Conservation (phyloP, 2,329 filamentous ascomycete species). For the Alternaria novae-zelandiae region DNA sequence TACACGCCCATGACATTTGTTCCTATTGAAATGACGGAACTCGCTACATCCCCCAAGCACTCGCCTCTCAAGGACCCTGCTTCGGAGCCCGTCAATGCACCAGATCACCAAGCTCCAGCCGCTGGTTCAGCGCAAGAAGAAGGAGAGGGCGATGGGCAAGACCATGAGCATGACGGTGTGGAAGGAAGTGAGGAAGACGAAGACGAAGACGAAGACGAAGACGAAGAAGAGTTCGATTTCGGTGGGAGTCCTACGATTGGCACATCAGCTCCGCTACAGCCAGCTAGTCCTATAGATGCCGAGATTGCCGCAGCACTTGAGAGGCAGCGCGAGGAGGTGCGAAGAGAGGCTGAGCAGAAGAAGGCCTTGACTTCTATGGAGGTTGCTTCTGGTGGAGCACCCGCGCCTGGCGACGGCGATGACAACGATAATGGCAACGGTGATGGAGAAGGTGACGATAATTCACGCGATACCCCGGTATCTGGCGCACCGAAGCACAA, state of each 20-base stretch:
- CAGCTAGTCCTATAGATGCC: background rate
- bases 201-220: background rate
- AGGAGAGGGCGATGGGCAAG: rapidly evolving
- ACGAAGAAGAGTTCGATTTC: background rate
- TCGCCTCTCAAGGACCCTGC: background rate
- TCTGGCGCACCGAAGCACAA: background rate
- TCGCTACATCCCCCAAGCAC: background rate
- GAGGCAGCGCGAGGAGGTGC: background rate
- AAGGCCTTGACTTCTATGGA: background rate
- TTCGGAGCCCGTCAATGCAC: background rate
- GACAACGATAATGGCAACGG: background rate
- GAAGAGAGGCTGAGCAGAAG: background rate
- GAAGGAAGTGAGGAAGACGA: background rate
- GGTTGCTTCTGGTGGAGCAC: background rate
- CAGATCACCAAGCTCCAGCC: background rate
- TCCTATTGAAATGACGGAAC: background rate
- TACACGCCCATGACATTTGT: background rate
- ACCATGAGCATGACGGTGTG: background rate
- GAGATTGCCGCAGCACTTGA: background rate
- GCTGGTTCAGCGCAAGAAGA: background rate
- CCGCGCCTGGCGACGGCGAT: background rate
- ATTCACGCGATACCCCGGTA: background rate
- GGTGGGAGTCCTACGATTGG: background rate
- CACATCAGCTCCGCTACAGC: background rate
- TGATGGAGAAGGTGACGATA: too few relatives aligned